Evolutionary conservation across 768 basidiomycete species (phyloP).

Genomic region (Mycena capillaripes): DNA sequence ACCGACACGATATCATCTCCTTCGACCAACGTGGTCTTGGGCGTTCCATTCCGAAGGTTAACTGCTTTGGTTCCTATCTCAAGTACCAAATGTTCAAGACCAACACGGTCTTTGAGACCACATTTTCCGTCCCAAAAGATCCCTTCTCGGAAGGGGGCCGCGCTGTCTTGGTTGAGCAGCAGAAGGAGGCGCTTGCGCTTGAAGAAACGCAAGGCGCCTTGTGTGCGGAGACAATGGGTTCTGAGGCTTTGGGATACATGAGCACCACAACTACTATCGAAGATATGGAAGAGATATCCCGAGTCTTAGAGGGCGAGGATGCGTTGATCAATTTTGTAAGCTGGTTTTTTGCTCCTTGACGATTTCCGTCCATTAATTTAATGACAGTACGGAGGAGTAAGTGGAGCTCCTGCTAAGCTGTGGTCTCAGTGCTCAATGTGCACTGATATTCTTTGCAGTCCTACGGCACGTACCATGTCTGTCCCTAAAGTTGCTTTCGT

Average conservation of each 20-base stretch:
- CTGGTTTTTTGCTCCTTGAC: background rate
- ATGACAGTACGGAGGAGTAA: slow-evolving; percentile 31
- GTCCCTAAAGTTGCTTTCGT: background rate
- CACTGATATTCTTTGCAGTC: slow-evolving; percentile 15
- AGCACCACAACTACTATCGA: slow-evolving; percentile 35
- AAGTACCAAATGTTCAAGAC: slow-evolving; percentile 33
- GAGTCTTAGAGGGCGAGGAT: slow-evolving; percentile 29
- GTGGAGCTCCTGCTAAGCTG: background rate
- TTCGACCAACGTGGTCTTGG: slow-evolving; percentile 38
- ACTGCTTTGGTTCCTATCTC: slow-evolving; percentile 31
- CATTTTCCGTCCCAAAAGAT: slow-evolving; percentile 33
- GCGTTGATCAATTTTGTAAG: slow-evolving; percentile 34
- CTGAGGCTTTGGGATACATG: slow-evolving; percentile 32
- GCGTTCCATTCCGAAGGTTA: slow-evolving; percentile 28
- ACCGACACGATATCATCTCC: slow-evolving; percentile 38
- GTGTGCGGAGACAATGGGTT: slow-evolving; percentile 31
- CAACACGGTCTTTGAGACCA: slow-evolving; percentile 36
- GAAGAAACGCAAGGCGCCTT: slow-evolving; percentile 26
- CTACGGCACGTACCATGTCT: slow-evolving; percentile 15
- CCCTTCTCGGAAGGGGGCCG: slow-evolving; percentile 32
- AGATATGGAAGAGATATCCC: slow-evolving; percentile 36
- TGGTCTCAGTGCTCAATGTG: background rate
- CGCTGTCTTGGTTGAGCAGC: slow-evolving; percentile 36
- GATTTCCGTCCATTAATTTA: background rate
- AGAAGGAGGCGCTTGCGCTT: slow-evolving; percentile 34